Percentiles rank a stretch among this genome's conserved stretches.
phyloP scores from a whole-genome alignment of 2,329 filamentous ascomycete species.

The Talaromyces albobiverticillius region DNA sequence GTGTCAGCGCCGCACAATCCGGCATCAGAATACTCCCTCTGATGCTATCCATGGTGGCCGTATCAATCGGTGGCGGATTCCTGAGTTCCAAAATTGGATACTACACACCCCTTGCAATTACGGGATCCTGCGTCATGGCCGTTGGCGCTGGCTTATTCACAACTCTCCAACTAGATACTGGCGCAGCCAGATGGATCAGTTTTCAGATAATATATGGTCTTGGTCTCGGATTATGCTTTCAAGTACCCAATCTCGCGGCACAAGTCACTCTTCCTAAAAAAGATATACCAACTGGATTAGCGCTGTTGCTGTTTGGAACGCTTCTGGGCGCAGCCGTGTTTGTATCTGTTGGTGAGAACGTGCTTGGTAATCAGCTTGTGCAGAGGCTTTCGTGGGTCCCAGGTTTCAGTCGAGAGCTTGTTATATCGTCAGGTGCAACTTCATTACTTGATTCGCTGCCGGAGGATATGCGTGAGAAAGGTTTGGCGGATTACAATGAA shows the following conservation, averaged over 20 bases:
- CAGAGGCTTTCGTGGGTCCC: background rate
- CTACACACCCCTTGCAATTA: background rate
- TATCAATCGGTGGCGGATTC: background rate
- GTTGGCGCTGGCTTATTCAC: background rate
- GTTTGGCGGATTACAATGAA: too few relatives aligned
- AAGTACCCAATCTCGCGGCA: background rate
- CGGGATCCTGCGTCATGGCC: background rate
- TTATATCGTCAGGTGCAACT: background rate
- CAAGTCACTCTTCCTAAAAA: background rate
- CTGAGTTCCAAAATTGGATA: background rate
- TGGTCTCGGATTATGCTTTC: conserved; percentile 14
- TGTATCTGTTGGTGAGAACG: background rate
- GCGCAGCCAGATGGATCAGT: conserved; percentile 24
- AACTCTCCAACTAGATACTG: conserved; percentile 17
- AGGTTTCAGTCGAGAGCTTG: background rate
- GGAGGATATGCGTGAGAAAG: background rate
- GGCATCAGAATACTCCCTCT: conserved; percentile 22
- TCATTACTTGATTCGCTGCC: background rate
- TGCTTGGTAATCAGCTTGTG: background rate
- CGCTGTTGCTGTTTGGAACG: background rate
- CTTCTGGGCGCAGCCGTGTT: background rate
- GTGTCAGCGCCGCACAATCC: conserved; percentile 18
- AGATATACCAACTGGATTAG: background rate
- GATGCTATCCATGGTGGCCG: conserved; percentile 17
- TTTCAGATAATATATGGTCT: conserved; percentile 28